Conservation (phyloP, 345 rosid species). For the Rhodamnia argentea region DNA sequence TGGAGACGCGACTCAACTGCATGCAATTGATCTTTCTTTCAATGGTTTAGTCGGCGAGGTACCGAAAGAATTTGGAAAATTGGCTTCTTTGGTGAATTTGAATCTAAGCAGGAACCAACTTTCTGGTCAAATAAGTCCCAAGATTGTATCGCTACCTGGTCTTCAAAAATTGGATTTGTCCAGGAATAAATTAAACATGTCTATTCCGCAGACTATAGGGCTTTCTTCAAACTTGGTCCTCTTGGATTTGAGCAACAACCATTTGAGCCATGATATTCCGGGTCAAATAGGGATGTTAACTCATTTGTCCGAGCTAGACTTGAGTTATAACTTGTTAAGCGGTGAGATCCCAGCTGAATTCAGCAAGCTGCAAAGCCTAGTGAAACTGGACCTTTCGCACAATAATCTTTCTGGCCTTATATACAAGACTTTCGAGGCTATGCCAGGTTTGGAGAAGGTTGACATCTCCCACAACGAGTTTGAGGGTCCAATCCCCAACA, state of each 20-base stretch:
- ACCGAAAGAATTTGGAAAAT: not conserved
- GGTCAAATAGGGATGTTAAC: not conserved
- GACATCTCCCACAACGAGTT: slow-evolving; percentile 21
- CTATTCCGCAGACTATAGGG: not conserved
- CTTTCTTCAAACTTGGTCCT: not conserved
- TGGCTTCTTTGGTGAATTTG: not conserved
- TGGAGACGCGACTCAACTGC: slow-evolving; percentile 6
- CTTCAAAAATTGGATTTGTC: slow-evolving; percentile 17
- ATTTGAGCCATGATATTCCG: slow-evolving; percentile 15
- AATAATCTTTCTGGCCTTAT: slow-evolving; percentile 20
- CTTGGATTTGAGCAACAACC: slow-evolving; percentile 27
- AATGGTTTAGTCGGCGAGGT: not conserved
- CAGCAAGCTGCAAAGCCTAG: not conserved
- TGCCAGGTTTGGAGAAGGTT: not conserved
- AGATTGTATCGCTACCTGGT: slow-evolving; percentile 2
- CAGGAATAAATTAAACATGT: slow-evolving; percentile 3
- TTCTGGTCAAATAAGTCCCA: slow-evolving; percentile 3
- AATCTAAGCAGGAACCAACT: not conserved
- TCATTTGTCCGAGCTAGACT: not conserved
- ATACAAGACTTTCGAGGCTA: not conserved
- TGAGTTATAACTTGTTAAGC: not conserved
- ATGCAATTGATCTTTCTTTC: not conserved
- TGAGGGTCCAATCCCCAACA: slow-evolving; percentile 20
- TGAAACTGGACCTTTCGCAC: slow-evolving; percentile 11
- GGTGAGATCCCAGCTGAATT: slow-evolving; percentile 15